Evolutionary conservation across 208 protist genomes (phyloP).

Genomic region (Wallacemonas sp.): DNA sequence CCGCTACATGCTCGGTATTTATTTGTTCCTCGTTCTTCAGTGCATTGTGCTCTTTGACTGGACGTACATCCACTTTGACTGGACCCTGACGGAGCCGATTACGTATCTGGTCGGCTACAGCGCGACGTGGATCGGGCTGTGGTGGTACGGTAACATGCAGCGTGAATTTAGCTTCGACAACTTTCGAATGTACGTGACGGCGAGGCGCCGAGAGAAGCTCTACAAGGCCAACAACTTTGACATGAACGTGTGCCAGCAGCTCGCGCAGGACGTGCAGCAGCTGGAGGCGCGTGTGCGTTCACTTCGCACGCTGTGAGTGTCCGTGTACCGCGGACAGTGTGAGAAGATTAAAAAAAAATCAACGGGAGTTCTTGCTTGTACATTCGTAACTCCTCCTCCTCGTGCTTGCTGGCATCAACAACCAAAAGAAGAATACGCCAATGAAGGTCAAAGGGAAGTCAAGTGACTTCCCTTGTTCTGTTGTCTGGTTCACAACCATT

Average conservation of each 20-base stretch:
- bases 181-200: constrained; percentile 30
- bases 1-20: constrained; percentile 23
- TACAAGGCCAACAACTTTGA: constrained; percentile 37
- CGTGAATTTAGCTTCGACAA: constrained; percentile 52
- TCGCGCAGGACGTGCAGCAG: constrained; percentile 44
- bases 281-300: constrained; percentile 38
- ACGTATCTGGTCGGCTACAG: constrained; percentile 82
- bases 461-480: constrained; percentile 12
- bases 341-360: no score
- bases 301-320: constrained; percentile 39
- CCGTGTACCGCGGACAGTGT: no score
- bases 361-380: no score
- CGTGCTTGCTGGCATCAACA: no score
- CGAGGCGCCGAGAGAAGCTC: constrained; percentile 20
- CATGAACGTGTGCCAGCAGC: constrained; percentile 23
- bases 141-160: constrained; percentile 61
- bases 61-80: constrained; percentile 86
- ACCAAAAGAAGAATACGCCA: no score
- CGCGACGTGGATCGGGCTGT: constrained; percentile 67
- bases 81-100: constrained; percentile 89
- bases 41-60: constrained; percentile 66
- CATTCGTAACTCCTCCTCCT: no score
- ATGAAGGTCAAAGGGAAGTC: background rate
- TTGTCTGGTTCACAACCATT: background rate
- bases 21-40: constrained; percentile 55